Percentiles rank a stretch among this genome's conserved stretches.
phyloP scores from a whole-genome alignment of 2,329 filamentous ascomycete species.

The Microdochium nivale region DNA sequence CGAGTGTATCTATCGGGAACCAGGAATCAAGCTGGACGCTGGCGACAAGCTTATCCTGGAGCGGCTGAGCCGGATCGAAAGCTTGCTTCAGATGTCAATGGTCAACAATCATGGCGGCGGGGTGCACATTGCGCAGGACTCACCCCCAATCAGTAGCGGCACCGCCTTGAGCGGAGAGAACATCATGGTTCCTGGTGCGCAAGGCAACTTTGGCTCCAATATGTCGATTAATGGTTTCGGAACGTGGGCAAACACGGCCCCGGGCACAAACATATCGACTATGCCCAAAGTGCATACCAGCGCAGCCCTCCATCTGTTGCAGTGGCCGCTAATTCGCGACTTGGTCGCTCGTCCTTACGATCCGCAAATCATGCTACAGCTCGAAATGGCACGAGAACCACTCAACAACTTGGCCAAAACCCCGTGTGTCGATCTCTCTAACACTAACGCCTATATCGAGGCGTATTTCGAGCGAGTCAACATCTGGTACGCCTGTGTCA shows the following conservation, averaged over 20 bases:
- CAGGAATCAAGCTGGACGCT: conserved; percentile 78
- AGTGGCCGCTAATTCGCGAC: conserved; percentile 74
- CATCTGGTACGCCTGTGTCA: conserved; percentile 79
- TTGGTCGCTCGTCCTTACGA: conserved; percentile 71
- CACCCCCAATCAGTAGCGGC: conserved; percentile 56
- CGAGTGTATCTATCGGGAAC: conserved; percentile 77
- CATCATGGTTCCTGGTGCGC: conserved; percentile 34
- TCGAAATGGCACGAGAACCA: conserved; percentile 74
- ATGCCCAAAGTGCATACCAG: conserved; percentile 84
- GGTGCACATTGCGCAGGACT: conserved; percentile 50
- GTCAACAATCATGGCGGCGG: conserved; percentile 38
- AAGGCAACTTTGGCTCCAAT: conserved; percentile 39
- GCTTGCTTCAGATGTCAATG: conserved; percentile 64
- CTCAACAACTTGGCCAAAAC: conserved; percentile 57
- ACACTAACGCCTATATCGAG: conserved; percentile 66
- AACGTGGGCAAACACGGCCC: conserved; percentile 54
- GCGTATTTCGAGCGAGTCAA: conserved; percentile 77
- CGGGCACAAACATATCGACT: conserved; percentile 62
- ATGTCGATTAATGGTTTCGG: conserved; percentile 59
- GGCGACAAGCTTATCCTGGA: conserved; percentile 82
- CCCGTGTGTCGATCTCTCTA: conserved; percentile 62
- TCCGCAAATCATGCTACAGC: conserved; percentile 70
- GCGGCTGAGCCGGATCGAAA: conserved; percentile 69
- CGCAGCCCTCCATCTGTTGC: conserved; percentile 66
- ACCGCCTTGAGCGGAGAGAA: conserved; percentile 53